phyloP scores from a whole-genome alignment of 2,329 filamentous ascomycete genomes.

The Zasmidium cellare region DNA sequence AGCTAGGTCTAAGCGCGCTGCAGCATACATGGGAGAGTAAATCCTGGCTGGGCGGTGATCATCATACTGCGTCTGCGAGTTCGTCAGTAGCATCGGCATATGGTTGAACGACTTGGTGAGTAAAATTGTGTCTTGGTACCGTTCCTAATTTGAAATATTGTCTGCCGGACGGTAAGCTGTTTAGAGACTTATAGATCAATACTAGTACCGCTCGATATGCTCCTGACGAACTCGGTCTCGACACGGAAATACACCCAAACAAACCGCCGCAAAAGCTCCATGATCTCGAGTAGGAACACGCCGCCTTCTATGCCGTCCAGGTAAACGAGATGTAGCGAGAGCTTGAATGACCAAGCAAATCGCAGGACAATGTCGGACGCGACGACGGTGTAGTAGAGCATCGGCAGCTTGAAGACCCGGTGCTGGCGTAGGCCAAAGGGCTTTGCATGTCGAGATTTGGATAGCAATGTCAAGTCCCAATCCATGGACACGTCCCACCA shows the following conservation, averaged over 20 bases:
- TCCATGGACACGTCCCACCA: constrained; percentile 98
- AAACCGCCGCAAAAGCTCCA: constrained; percentile 88
- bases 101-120: too few species aligned
- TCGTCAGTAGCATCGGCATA: too few species aligned
- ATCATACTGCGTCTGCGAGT: too few species aligned
- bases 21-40: too few species aligned
- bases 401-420: constrained; percentile 69
- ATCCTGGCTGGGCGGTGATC: too few species aligned
- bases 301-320: constrained; percentile 84
- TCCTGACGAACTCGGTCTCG: constrained; percentile 78
- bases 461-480: constrained; percentile 90
- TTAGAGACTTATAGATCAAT: constrained; percentile 18
- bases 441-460: constrained; percentile 60
- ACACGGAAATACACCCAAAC: constrained; percentile 96
- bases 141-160: too few species aligned
- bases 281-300: constrained; percentile 81
- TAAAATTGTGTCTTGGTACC: too few species aligned
- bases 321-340: constrained; percentile 78
- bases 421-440: constrained; percentile 76
- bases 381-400: constrained; percentile 81
- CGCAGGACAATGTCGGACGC: constrained; percentile 75
- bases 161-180: too few species aligned
- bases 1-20: too few species aligned
- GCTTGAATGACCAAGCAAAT: constrained; percentile 88
- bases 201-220: constrained; percentile 3